These are phyloP conservation scores for Rhodotorula paludigena DNA, from an alignment of 768 basidiomycete genomes.

Conservation along the genomic window DNA sequence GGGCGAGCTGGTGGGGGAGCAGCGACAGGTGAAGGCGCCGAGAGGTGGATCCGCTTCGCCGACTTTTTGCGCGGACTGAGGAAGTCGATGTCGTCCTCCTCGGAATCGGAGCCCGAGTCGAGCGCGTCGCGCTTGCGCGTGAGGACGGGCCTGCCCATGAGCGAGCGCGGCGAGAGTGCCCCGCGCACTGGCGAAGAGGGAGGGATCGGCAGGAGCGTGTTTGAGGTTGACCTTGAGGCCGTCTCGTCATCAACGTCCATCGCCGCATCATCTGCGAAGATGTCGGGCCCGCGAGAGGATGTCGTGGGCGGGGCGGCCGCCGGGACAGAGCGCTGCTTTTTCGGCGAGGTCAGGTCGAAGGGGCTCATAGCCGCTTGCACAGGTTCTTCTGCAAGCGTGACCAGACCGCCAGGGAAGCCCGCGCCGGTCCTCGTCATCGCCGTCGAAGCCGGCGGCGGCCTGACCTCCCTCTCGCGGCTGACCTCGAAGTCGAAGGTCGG, in stretches of 20 bases:
- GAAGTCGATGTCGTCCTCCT: constrained; percentile 34
- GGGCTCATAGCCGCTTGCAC: not conserved
- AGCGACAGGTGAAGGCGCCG: not conserved
- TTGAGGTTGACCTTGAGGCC: no score
- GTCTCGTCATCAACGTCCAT: constrained; percentile 3
- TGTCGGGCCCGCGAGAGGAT: not conserved
- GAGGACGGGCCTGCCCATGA: not conserved
- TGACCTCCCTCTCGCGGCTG: constrained; percentile 5
- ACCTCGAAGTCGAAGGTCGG: constrained; percentile 11
- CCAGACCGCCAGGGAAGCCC: not conserved
- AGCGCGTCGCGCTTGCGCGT: constrained; percentile 26
- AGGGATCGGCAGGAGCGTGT: not conserved
- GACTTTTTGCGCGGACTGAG: constrained; percentile 32
- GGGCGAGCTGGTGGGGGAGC: not conserved
- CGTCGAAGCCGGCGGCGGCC: not conserved
- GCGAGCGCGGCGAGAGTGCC: constrained; percentile 13
- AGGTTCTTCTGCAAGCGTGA: not conserved
- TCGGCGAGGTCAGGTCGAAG: constrained; percentile 27
- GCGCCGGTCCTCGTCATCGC: not conserved
- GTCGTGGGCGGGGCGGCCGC: not conserved
- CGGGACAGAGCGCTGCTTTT: constrained; percentile 3
- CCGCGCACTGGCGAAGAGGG: constrained; percentile 25
- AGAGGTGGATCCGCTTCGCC: not conserved
- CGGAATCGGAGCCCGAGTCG: constrained; percentile 8
- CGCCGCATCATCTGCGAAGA: not conserved